Evolutionary conservation across 805 yeast genomes (phyloP), one percentile per base, ranked within the genome.

Genomic region (Kregervanrija delftensis): DNA sequence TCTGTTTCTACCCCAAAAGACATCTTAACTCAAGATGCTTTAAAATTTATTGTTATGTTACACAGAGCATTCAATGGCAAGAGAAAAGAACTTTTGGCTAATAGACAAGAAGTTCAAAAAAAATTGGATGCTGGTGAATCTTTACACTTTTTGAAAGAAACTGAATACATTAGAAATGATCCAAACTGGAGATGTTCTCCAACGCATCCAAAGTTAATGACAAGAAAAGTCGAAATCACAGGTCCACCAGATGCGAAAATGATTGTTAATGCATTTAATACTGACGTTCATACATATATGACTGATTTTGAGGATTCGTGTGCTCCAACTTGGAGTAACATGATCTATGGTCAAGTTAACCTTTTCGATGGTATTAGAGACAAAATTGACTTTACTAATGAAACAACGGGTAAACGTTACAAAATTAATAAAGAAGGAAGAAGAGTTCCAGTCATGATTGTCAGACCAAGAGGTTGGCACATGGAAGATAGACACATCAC

Each of bases 391-490:
- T 76, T 74, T 55, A 69, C 68, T 30, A 57, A 60, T 40, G 57
- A 55, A 42, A 16, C 48, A 31, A 66, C 64, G 13, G 73, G 72
- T 28, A 70, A 70, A 52, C 44, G 59, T 32, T 69, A 69, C 53
- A 60, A 60, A 50, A 65, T 69, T 42, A 58, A 66, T 40, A 69
- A 68, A 48, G 70, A 70, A 45, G 74, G 72, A 44, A 72, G 74
- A 61, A 81, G 81, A 58, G 71, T 82, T 42, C 91, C 91, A 49
- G 85, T 89, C 37, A 67, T 85, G 61, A 82, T 85, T 61, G 89
- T 84, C 45, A 77, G 95, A 70, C 95, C 95, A 59, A 76, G 95
- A 70, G 93, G 95, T 41, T 84, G 91, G 90, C 95, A 85, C 63
- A 73, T 85, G 76, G 79, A 71, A 33, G 95, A 85, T 61, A 73